Evolutionary conservation across 768 basidiomycete species (phyloP).

Genomic region (Russula lepida): DNA sequence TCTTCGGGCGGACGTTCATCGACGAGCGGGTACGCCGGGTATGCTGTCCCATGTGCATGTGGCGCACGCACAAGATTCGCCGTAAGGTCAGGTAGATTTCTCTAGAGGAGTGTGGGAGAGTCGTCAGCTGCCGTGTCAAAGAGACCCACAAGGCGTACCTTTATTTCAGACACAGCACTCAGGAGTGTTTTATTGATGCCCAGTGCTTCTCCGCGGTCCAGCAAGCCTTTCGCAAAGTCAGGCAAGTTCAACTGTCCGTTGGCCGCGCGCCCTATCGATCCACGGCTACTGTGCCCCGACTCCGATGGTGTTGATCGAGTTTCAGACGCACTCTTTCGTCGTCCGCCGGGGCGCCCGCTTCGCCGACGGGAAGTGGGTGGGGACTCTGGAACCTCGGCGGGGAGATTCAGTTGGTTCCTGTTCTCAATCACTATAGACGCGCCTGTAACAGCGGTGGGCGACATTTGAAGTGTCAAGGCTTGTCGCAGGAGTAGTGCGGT

Average conservation of each 20-base stretch:
- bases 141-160: slow-evolving; percentile 36
- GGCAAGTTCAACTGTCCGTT: slow-evolving; percentile 45
- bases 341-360: slow-evolving; percentile 28
- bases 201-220: slow-evolving; percentile 70
- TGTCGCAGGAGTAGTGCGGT: slow-evolving; percentile 71
- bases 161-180: slow-evolving; percentile 71
- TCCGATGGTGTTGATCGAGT: not conserved
- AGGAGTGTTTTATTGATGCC: slow-evolving; percentile 80
- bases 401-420: slow-evolving; percentile 63
- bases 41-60: slow-evolving; percentile 31
- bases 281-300: slow-evolving; percentile 4
- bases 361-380: slow-evolving; percentile 31
- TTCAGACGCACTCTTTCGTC: slow-evolving; percentile 25
- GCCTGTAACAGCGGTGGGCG: slow-evolving; percentile 67
- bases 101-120: not conserved
- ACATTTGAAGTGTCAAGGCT: slow-evolving; percentile 68
- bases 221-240: slow-evolving; percentile 63
- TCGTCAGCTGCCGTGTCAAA: slow-evolving; percentile 13
- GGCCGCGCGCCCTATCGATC: slow-evolving; percentile 23
- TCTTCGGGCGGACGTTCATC: slow-evolving; percentile 52
- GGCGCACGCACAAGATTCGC: slow-evolving; percentile 56
- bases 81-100: slow-evolving; percentile 77
- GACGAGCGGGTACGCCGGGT: slow-evolving; percentile 50
- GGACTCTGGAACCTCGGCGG: slow-evolving; percentile 52
- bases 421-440: slow-evolving; percentile 79